These are phyloP conservation scores for Penstemon davidsonii DNA, from an alignment of 257 asterid species.

Conservation along the genomic window DNA sequence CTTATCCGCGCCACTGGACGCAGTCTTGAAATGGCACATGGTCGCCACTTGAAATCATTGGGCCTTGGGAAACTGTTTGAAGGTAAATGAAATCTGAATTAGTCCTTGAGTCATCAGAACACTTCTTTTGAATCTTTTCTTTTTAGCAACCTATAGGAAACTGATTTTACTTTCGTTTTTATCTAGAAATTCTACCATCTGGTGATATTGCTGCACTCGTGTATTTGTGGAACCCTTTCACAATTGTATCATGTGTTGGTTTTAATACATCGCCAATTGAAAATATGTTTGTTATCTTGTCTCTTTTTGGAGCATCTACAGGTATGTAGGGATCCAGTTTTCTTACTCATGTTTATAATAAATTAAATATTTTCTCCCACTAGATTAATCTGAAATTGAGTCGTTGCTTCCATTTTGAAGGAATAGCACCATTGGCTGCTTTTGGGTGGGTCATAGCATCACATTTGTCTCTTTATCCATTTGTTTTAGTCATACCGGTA, in stretches of 20 bases:
- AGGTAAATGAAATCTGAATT: slow-evolving; percentile 38
- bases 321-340: slow-evolving; percentile 45
- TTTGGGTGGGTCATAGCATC: slow-evolving; percentile 95
- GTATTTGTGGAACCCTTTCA: slow-evolving; percentile 95
- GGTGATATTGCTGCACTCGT: slow-evolving; percentile 93
- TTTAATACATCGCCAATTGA: slow-evolving; percentile 85
- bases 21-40: slow-evolving; percentile 54
- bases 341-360: slow-evolving; percentile 15
- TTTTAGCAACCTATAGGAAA: slow-evolving; percentile 17
- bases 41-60: slow-evolving; percentile 52
- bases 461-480: slow-evolving; percentile 90
- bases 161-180: slow-evolving; percentile 28
- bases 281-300: slow-evolving; percentile 65
- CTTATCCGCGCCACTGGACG: slow-evolving; percentile 82
- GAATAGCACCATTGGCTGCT: slow-evolving; percentile 81
- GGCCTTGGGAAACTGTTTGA: slow-evolving; percentile 54
- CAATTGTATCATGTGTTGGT: slow-evolving; percentile 82
- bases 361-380: not conserved
- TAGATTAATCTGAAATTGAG: slow-evolving; percentile 23
- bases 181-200: slow-evolving; percentile 65
- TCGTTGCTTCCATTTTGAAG: slow-evolving; percentile 42
- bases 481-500: slow-evolving; percentile 79
- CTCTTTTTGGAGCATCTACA: slow-evolving; percentile 87
- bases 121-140: slow-evolving; percentile 2
- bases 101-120: not conserved